These are phyloP conservation scores for Auxenochlorella protothecoides DNA, from an alignment of 139 green algal species.

Conservation along the genomic window DNA sequence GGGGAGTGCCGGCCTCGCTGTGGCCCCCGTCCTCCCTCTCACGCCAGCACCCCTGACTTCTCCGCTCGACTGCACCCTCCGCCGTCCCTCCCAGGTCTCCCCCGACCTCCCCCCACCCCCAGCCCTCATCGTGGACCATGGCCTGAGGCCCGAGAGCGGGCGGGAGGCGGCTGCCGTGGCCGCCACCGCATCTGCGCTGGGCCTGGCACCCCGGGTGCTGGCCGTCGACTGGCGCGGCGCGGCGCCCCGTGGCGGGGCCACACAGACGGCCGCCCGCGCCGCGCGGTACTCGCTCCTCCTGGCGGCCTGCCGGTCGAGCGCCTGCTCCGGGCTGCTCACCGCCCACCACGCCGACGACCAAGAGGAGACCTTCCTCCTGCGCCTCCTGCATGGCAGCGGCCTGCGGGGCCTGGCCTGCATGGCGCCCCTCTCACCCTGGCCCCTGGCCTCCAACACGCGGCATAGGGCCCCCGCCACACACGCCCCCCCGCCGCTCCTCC, in stretches of 20 bases:
- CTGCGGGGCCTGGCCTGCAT: conserved; percentile 41
- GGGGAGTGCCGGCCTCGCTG: too few species aligned
- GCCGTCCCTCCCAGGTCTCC: too few species aligned
- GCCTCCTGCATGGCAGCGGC: conserved; percentile 34
- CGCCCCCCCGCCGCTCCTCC: background rate
- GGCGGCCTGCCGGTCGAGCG: conserved; percentile 3
- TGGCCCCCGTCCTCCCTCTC: too few species aligned
- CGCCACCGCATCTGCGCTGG: conserved; percentile 8
- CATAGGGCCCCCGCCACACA: background rate
- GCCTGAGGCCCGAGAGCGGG: conserved; percentile 22
- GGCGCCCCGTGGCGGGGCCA: background rate
- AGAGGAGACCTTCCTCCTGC: conserved; percentile 43
- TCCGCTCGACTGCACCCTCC: too few species aligned
- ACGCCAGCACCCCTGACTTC: too few species aligned
- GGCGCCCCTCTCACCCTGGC: background rate
- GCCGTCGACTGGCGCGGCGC: conserved; percentile 16
- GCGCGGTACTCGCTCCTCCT: conserved; percentile 27
- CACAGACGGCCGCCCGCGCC: conserved; percentile 22
- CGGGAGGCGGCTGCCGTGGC: conserved; percentile 22
- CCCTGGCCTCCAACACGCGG: background rate
- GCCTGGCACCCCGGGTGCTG: conserved; percentile 21
- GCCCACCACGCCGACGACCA: conserved; percentile 47
- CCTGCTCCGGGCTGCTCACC: conserved; percentile 22
- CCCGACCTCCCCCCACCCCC: background rate
- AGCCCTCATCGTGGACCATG: conserved; percentile 38